Percentiles rank a stretch among this genome's conserved stretches.
phyloP scores from a whole-genome alignment of 2,329 filamentous ascomycete genomes.

The Colletotrichum plurivorum region DNA sequence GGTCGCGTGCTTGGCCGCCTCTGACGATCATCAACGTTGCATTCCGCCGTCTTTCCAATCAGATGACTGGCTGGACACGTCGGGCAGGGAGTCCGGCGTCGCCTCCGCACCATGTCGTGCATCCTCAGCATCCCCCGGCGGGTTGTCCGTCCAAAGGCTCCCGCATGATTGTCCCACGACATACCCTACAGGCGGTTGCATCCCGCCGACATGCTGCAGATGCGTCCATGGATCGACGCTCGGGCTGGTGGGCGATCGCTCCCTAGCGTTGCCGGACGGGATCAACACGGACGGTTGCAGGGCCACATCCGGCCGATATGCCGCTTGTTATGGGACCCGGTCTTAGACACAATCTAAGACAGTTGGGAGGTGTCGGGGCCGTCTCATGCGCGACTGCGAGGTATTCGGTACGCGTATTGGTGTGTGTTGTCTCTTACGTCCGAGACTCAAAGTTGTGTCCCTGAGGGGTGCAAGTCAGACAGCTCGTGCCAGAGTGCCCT shows the following conservation, averaged over 20 bases:
- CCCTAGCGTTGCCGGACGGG: constrained; percentile 17
- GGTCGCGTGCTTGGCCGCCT: background rate
- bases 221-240: constrained; percentile 1
- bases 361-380: constrained; percentile 1
- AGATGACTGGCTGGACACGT: too few species aligned
- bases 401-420: background rate
- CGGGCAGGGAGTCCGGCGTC: too few species aligned
- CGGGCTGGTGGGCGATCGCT: background rate
- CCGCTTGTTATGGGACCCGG: constrained; percentile 3
- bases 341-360: constrained; percentile 34
- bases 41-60: background rate
- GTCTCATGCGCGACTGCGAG: background rate
- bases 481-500: too few species aligned
- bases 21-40: background rate
- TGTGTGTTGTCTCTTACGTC: background rate
- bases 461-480: too few species aligned
- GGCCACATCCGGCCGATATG: constrained; percentile 6
- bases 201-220: background rate
- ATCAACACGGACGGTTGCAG: constrained; percentile 25
- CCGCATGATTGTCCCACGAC: too few species aligned
- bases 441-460: too few species aligned
- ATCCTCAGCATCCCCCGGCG: too few species aligned
- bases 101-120: too few species aligned
- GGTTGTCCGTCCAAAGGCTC: too few species aligned
- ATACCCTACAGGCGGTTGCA: too few species aligned